phyloP scores from a whole-genome alignment of 768 basidiomycete species.

The Mycena indigotica region DNA sequence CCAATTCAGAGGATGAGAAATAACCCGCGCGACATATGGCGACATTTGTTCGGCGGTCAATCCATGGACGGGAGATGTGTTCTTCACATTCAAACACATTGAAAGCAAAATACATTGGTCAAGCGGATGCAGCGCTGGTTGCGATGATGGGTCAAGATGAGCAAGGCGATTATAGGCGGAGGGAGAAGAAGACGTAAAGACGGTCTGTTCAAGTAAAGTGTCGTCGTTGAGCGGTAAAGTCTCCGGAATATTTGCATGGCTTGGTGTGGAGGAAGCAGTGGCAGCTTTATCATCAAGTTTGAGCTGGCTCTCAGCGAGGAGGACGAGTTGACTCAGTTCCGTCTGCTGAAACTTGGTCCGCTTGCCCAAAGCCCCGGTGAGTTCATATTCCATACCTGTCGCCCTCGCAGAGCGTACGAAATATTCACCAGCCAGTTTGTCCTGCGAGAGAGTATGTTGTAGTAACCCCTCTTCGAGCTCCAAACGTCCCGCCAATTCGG shows the following conservation, averaged over 20 bases:
- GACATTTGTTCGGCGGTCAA: conserved; percentile 91
- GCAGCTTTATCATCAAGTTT: conserved; percentile 10
- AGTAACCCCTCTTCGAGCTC: conserved; percentile 77
- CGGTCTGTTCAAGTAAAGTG: conserved; percentile 91
- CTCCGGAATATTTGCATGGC: conserved; percentile 58
- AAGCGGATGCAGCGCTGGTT: conserved; percentile 87
- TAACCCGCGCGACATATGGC: conserved; percentile 87
- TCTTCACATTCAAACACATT: conserved; percentile 87
- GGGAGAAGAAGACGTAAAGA: conserved; percentile 76
- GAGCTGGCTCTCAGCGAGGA: conserved; percentile 85
- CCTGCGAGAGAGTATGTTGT: conserved; percentile 74
- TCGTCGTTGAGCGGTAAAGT: conserved; percentile 90
- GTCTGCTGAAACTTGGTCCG: conserved; percentile 91
- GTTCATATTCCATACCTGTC: conserved; percentile 82
- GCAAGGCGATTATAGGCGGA: conserved; percentile 48
- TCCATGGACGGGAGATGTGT: conserved; percentile 87
- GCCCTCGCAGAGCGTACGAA: conserved; percentile 79
- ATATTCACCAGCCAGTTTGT: conserved; percentile 73
- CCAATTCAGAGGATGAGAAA: conserved; percentile 92
- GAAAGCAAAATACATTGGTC: conserved; percentile 93
- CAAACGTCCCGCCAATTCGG: conserved; percentile 68
- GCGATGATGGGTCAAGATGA: conserved; percentile 80
- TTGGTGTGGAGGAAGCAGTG: conserved; percentile 7
- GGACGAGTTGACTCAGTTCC: conserved; percentile 85
- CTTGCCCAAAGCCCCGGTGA: conserved; percentile 91